A percentile compares a stretch with the other conserved stretches of the same genome.
phyloP scores from a whole-genome alignment of 352 stramenopile genomes.

The Pythium scleroteichum region DNA sequence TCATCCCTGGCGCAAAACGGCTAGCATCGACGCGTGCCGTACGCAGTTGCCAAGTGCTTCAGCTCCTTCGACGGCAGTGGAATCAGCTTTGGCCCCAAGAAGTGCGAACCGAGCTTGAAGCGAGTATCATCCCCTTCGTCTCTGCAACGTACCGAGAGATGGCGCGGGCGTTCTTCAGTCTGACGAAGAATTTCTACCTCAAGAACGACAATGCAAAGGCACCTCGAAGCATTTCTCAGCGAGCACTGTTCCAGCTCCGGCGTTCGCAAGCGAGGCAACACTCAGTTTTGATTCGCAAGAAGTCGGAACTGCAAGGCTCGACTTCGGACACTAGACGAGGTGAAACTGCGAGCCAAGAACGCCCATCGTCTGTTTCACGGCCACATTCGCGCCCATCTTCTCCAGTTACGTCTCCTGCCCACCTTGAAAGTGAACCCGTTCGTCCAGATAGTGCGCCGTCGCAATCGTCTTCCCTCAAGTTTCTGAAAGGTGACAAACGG shows the following conservation, averaged over 20 bases:
- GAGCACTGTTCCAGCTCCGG: not conserved
- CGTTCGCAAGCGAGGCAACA: not conserved
- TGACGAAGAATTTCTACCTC: conserved; percentile 68
- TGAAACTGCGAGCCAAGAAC: too few relatives aligned
- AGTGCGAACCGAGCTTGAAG: conserved; percentile 43
- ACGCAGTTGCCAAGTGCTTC: conserved; percentile 61
- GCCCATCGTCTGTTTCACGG: too few relatives aligned
- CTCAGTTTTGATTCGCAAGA: not conserved
- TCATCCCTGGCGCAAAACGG: conserved; percentile 43
- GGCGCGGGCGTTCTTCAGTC: conserved; percentile 45
- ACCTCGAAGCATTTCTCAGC: conserved; percentile 14
- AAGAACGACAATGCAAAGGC: conserved; percentile 39
- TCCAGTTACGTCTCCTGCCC: too few relatives aligned
- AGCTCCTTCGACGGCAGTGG: conserved; percentile 55
- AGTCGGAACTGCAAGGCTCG: too few relatives aligned
- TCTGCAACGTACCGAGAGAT: conserved; percentile 38
- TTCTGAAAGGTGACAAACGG: not conserved
- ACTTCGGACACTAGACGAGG: too few relatives aligned
- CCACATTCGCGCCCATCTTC: too few relatives aligned
- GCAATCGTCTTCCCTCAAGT: not conserved
- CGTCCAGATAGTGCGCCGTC: not conserved
- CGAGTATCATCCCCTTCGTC: conserved; percentile 37
- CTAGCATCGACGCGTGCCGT: conserved; percentile 50
- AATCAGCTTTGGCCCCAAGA: conserved; percentile 46
- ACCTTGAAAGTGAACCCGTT: not conserved